Base-by-base conservation (phyloP, 495 filamentous ascomycete genomes). In the Terfezia claveryi region DNA sequence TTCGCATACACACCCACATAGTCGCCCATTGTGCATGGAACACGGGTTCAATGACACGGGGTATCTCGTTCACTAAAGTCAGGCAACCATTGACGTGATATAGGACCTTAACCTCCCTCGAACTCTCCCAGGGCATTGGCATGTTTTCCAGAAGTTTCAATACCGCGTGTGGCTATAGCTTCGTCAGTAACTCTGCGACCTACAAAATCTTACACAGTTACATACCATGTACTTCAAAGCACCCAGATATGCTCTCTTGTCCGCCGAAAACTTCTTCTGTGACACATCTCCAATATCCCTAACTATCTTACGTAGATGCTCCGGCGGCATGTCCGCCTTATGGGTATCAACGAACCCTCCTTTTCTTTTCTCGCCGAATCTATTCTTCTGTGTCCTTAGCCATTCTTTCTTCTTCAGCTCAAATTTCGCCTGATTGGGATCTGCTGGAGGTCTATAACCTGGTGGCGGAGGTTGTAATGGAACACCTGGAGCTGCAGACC, bases 91-190 rank as follows among this genome's bases (percentile, higher is more conserved):
- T 99, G 58, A 96, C 87, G 66, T 99, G 92, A 68, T 99, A 99
- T 8, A 99, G 72, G 11, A 99, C 92, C 69, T 94, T 94, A 52
- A 99, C 92, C 63, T 99, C 89, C 53, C 87, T 75, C 7, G 86
- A 78, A 36, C 85, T 85, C 72, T 99, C 92, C 92, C 92, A 99
- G 8, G 92, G 92, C 92, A 99, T 99, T 9, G 92, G 92, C 92
- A 99, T 99, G 65, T 99, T 99, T 74, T 99, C 92, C 55, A 99
- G 64, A 17, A 99, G 78, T 73, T 99, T 99, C 71, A 99, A 68
- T 10, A 99, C 92, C n/a, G 92, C 92, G 66, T 99, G 92, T 1
- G 92, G 92, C 63, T 65, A 51, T 32, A 54, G 7, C 58, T 55
- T 12, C 44, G 53, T 62, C 16, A 62, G 60, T 17, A 59, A 36